Evolutionary conservation across 257 asterid species (phyloP), one percentile per base, ranked within the genome.

Genomic region (Handroanthus guayacan): DNA sequence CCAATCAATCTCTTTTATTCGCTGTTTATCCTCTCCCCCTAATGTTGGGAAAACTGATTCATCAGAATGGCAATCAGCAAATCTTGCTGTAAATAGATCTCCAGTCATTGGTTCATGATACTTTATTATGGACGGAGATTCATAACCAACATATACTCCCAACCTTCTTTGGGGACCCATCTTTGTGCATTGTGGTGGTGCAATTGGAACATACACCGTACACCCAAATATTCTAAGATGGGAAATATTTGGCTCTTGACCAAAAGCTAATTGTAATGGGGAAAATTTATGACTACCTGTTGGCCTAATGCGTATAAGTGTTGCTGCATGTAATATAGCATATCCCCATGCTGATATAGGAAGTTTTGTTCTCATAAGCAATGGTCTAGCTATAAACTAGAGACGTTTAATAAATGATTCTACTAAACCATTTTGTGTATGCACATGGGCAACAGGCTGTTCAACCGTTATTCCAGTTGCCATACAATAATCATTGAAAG

Each of bases 11-110:
- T 63, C 50, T 37, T 65, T 65, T 41, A n/a, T n/a, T n/a, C n/a
- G n/a, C n/a, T n/a, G 36, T 3, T 41, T 9, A 14, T 65, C 34
- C 6, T 44, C 38, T 20, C 67, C 45, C 43, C 39, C n/a, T 25
- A 31, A 3, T n/a, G 43, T 31, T 13, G 43, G 45, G 67, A 61
- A 8, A 61, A 61, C 14, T 25, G 17, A 5, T 5, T 61, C 0
- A 39, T 38, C 3, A 38, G n/a, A 63, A 63, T 63, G 51, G 4
- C 51, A 63, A 63, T 63, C 51, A 14, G 18, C 51, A 63, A 63
- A 63, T 63, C 69, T 5, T 63, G 69, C 25, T 2, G 7, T 63
- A 37, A 63, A 63, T 38, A 63, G n/a, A 63, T 63, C 18, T 4
- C 25, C 2, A 4, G 31, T 61, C 13, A 31, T 3, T 20, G 38